Evolutionary conservation across 768 basidiomycete species (phyloP).

Genomic region (Russula sp.): DNA sequence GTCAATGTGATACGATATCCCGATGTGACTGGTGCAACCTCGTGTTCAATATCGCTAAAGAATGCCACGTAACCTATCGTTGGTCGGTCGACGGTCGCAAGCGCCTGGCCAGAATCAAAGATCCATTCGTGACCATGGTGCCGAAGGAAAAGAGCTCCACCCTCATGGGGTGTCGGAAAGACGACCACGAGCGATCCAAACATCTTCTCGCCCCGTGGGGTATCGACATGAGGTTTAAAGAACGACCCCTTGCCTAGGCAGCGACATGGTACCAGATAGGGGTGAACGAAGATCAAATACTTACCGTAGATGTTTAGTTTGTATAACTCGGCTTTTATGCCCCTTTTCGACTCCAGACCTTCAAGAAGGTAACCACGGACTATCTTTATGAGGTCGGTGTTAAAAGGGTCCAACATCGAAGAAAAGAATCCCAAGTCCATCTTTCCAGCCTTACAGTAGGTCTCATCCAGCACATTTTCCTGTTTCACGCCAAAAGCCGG

Average conservation of each 20-base stretch:
- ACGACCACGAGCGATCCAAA: too few species aligned
- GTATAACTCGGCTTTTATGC: neutral
- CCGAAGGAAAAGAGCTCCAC: conserved; percentile 42
- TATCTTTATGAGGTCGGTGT: neutral
- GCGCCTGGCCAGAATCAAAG: too few species aligned
- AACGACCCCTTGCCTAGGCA: conserved; percentile 1
- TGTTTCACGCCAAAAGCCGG: neutral
- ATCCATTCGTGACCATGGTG: too few species aligned
- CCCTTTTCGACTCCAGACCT: neutral
- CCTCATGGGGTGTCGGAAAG: conserved; percentile 40
- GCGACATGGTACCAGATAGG: neutral
- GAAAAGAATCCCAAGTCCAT: neutral
- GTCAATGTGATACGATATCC: conserved; percentile 43
- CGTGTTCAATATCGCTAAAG: too few species aligned
- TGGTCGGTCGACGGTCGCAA: too few species aligned
- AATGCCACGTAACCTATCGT: conserved; percentile 21
- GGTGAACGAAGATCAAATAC: neutral
- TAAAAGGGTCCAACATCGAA: neutral
- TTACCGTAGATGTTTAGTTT: conserved; percentile 6
- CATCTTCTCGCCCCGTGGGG: neutral
- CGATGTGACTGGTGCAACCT: conserved; percentile 17
- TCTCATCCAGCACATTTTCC: neutral
- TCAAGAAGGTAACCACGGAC: neutral
- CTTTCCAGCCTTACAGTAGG: neutral
- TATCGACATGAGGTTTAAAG: conserved; percentile 8